Evolutionary conservation across 495 filamentous ascomycete species (phyloP), one percentile per base, ranked within the genome.

Genomic region (Hypoxylon trugodes): DNA sequence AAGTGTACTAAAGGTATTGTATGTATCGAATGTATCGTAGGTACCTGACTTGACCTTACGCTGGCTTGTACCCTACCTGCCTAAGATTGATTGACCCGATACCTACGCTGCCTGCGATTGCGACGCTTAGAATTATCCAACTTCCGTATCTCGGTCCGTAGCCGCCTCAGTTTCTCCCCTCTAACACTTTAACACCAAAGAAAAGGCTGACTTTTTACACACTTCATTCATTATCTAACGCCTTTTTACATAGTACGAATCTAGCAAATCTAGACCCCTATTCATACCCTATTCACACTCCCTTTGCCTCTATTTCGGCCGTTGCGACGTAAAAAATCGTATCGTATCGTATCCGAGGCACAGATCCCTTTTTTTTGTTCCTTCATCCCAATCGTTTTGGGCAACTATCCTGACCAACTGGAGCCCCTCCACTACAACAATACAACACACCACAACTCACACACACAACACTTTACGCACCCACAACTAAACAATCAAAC

Each of bases 101-200:
- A 45, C 15, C 13, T 26, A 30, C 15, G 28, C 25, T 16, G 26
- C 43, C 43, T 47, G 25, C 43, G 32, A n/a, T 13, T 47, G 25
- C 43, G 32, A n/a, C 24, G 25, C 24, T 26, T 54, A 9, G 37
- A 62, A 55, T 45, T 50, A 52, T 46, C 49, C 35, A 48, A 38
- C 49, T 49, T 33, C 46, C 38, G 33, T 54, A 52, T 48, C 48
- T 66, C 55, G 49, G 56, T 49, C 46, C 45, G 30, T 53, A 46
- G 45, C 32, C 26, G n/a, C n/a, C n/a, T n/a, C 38, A 55, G 2
- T 42, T 59, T 36, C 32, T 56, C 59, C 33, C 42, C 26, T 36
- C 35, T 19, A 13, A 49, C 21, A 4, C 35, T 49, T 22, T n/a
- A n/a, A n/a, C n/a, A n/a, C n/a, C n/a, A n/a, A n/a, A n/a, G n/a